These are phyloP conservation scores for Eutypa lata DNA, from an alignment of 2,329 filamentous ascomycete genomes.

Conservation along the genomic window DNA sequence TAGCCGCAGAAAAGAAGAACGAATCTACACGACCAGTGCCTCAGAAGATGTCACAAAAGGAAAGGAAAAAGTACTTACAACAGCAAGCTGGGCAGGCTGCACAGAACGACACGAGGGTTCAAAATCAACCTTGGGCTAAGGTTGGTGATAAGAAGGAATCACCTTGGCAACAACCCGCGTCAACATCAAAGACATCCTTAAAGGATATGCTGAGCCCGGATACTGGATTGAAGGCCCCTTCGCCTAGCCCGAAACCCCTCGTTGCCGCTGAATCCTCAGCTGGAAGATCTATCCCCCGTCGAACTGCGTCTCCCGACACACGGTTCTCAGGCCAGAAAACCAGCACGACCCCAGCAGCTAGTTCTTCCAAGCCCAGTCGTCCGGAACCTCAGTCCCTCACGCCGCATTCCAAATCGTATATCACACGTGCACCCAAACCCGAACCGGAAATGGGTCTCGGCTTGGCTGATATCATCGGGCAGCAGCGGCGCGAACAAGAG, in stretches of 20 bases:
- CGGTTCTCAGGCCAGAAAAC: constrained; percentile 57
- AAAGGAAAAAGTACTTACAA: constrained; percentile 80
- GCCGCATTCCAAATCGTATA: constrained; percentile 61
- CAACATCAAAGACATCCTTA: constrained; percentile 46
- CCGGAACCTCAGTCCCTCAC: constrained; percentile 38
- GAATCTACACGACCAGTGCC: constrained; percentile 34
- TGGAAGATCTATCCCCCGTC: constrained; percentile 36
- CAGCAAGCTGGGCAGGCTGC: constrained; percentile 52
- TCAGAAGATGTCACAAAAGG: constrained; percentile 81
- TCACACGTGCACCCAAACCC: constrained; percentile 53
- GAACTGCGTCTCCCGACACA: constrained; percentile 60
- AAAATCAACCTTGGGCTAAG: constrained; percentile 42
- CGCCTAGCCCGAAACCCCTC: constrained; percentile 38
- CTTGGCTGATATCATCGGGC: constrained; percentile 82
- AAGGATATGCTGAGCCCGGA: constrained; percentile 44
- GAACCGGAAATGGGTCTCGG: constrained; percentile 67
- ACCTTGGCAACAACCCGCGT: constrained; percentile 65
- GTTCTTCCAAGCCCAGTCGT: constrained; percentile 27
- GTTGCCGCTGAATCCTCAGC: constrained; percentile 39
- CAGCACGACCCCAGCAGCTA: constrained; percentile 30
- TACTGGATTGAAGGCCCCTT: constrained; percentile 25
- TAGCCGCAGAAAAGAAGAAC: constrained; percentile 50
- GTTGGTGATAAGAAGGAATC: constrained; percentile 38
- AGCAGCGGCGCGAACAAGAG: constrained; percentile 83
- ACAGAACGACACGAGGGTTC: constrained; percentile 29